Evolutionary conservation across 2,329 filamentous ascomycete genomes (phyloP).

Genomic region (Apiospora pterosperma): DNA sequence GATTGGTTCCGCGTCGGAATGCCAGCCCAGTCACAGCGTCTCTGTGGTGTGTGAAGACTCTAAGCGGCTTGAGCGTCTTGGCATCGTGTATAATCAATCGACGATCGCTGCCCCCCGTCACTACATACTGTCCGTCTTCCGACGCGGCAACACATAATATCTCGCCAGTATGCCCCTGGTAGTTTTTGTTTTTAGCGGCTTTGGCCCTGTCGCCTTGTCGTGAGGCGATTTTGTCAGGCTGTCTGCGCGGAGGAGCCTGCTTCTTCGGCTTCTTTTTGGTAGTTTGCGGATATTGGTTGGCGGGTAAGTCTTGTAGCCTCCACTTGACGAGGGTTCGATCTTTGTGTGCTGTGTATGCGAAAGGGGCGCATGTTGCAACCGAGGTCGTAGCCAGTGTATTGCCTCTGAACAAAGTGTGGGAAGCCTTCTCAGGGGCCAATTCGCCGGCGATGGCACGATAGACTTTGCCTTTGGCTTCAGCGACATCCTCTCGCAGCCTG

Average conservation of each 20-base stretch:
- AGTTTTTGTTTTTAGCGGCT: conserved; percentile 56
- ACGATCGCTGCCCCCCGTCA: conserved; percentile 82
- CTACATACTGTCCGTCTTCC: conserved; percentile 84
- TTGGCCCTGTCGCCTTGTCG: conserved; percentile 60
- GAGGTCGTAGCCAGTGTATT: conserved; percentile 77
- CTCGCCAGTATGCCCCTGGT: conserved; percentile 72
- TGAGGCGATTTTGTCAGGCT: conserved; percentile 61
- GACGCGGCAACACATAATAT: conserved; percentile 86
- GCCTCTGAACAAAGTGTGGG: conserved; percentile 71
- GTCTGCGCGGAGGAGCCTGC: conserved; percentile 55
- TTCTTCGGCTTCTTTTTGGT: conserved; percentile 58
- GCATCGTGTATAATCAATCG: conserved; percentile 88
- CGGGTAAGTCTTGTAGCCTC: conserved; percentile 68
- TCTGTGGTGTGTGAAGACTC: conserved; percentile 87
- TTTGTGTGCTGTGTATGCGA: conserved; percentile 85
- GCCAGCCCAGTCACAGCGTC: conserved; percentile 81
- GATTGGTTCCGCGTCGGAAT: conserved; percentile 84
- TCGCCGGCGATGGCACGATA: conserved; percentile 77
- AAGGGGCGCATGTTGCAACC: conserved; percentile 74
- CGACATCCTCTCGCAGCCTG: conserved; percentile 78
- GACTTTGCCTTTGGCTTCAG: conserved; percentile 85
- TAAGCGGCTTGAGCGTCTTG: conserved; percentile 70
- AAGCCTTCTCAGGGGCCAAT: conserved; percentile 65
- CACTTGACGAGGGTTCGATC: conserved; percentile 85
- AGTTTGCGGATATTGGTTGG: conserved; percentile 57